These are phyloP conservation scores for Cladosporium sp. DNA, from an alignment of 2,329 filamentous ascomycete genomes.

Conservation along the genomic window DNA sequence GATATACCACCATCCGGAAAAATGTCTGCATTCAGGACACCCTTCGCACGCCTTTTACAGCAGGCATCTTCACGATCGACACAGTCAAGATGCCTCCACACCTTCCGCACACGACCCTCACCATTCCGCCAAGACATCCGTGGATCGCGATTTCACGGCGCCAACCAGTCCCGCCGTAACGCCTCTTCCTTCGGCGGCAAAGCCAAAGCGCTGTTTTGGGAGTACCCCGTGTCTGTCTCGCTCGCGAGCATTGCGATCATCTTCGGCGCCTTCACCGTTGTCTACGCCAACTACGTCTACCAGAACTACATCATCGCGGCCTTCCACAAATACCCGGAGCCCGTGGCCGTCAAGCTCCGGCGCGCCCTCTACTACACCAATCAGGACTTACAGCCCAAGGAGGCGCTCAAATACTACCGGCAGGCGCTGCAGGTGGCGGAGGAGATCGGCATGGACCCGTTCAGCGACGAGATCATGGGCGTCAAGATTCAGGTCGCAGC, in stretches of 20 bases:
- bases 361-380: constrained; percentile 84
- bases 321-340: constrained; percentile 57
- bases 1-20: neutral
- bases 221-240: constrained; percentile 3
- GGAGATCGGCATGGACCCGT: constrained; percentile 73
- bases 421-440: constrained; percentile 68
- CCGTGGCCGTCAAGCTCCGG: constrained; percentile 71
- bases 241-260: constrained; percentile 28
- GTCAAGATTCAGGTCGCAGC: constrained; percentile 75
- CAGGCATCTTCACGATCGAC: constrained; percentile 16
- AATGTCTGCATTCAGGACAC: constrained; percentile 4
- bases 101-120: constrained; percentile 10
- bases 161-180: constrained; percentile 17
- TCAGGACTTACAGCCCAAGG: constrained; percentile 63
- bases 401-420: constrained; percentile 77
- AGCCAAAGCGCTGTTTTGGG: constrained; percentile 11
- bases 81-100: constrained; percentile 15
- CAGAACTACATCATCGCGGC: constrained; percentile 40
- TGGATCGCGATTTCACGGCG: neutral
- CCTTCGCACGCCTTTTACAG: constrained; percentile 1
- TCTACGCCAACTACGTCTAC: constrained; percentile 44
- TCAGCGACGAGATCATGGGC: constrained; percentile 84
- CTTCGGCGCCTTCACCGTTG: constrained; percentile 32
- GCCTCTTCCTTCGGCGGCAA: constrained; percentile 14
- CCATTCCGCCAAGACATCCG: neutral